Percentiles rank a stretch among this genome's conserved stretches.
These are phyloP conservation scores for Astrocystis sublimbata DNA, from an alignment of 495 filamentous ascomycete genomes.

Conservation along the genomic window DNA sequence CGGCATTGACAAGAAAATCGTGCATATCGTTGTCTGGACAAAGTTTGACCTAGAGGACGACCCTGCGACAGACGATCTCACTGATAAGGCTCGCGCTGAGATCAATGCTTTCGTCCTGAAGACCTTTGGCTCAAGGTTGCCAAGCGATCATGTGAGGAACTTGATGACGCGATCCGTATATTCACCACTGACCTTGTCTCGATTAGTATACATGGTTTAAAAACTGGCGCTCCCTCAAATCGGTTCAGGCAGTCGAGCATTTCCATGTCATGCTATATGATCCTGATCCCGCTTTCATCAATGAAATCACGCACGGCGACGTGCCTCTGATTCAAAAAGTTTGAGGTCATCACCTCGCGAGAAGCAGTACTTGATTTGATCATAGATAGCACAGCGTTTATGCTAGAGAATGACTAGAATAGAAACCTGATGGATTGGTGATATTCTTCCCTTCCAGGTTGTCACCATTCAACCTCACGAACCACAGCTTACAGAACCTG, in stretches of 20 bases:
- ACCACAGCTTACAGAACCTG: background rate
- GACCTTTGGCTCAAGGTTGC: slow-evolving; percentile 54
- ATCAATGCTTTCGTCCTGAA: slow-evolving; percentile 68
- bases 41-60: slow-evolving; percentile 71
- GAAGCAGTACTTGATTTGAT: background rate
- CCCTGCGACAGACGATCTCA: slow-evolving; percentile 66
- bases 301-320: slow-evolving; percentile 73
- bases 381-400: background rate
- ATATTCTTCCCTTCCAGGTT: background rate
- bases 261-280: slow-evolving; percentile 89
- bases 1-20: slow-evolving; percentile 70
- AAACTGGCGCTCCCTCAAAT: slow-evolving; percentile 82
- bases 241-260: slow-evolving; percentile 84
- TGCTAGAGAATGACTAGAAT: background rate
- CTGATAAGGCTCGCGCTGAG: slow-evolving; percentile 56
- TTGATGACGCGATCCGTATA: background rate
- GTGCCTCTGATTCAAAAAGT: slow-evolving; percentile 51
- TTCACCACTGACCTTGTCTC: slow-evolving; percentile 5
- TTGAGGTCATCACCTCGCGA: slow-evolving; percentile 10
- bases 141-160: slow-evolving; percentile 48
- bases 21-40: slow-evolving; percentile 88
- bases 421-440: background rate
- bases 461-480: background rate
- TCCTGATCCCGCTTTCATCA: slow-evolving; percentile 67
- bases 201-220: slow-evolving; percentile 81